These are phyloP conservation scores for Macrocybe gigantea DNA, from an alignment of 768 basidiomycete genomes.

Conservation along the genomic window DNA sequence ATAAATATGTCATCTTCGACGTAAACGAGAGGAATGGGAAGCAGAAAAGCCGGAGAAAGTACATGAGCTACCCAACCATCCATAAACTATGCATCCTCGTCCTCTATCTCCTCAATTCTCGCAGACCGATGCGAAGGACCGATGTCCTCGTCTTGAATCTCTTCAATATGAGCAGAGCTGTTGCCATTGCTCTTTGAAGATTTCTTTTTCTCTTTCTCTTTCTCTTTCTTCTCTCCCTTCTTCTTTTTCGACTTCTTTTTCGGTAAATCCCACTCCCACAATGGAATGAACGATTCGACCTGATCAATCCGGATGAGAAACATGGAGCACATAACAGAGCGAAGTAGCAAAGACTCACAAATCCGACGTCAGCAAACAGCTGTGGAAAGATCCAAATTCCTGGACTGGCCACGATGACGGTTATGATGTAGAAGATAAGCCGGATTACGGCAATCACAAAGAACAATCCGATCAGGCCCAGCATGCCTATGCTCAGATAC, in stretches of 20 bases:
- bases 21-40: background rate
- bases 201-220: conserved; percentile 31
- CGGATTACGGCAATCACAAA: conserved; percentile 88
- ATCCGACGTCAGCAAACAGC: conserved; percentile 96
- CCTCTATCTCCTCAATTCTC: conserved; percentile 43
- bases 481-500: conserved; percentile 86
- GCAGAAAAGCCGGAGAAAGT: too few relatives aligned
- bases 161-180: conserved; percentile 38
- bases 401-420: conserved; percentile 77
- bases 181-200: conserved; percentile 33
- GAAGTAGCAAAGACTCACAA: conserved; percentile 54
- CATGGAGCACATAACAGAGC: background rate
- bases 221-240: conserved; percentile 49
- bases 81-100: conserved; percentile 27
- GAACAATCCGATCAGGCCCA: conserved; percentile 86
- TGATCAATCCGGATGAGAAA: conserved; percentile 22
- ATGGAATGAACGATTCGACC: conserved; percentile 96
- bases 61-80: background rate
- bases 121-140: conserved; percentile 36
- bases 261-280: conserved; percentile 95
- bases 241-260: conserved; percentile 71
- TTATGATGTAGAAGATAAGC: conserved; percentile 89
- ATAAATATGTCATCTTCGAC: background rate
- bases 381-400: conserved; percentile 99
- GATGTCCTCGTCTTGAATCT: conserved; percentile 35